Evolutionary conservation across 352 stramenopile genomes (phyloP), one percentile per base, ranked within the genome.

Genomic region (Pythium catenulatum): DNA sequence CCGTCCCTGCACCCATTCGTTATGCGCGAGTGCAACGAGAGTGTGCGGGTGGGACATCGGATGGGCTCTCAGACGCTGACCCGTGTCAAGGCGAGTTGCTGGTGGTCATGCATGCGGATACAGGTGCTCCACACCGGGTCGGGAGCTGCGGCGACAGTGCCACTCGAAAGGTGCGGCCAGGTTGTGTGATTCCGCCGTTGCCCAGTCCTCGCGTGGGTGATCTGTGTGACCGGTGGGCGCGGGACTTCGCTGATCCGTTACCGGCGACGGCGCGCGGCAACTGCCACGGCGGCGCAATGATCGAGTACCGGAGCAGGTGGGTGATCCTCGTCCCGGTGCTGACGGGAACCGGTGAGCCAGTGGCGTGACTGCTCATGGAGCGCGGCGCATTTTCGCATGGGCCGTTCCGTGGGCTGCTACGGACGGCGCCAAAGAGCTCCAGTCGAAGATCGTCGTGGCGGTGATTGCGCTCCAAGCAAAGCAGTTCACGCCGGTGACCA

Each of bases 311-410:
- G 21, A 83, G 72, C 1, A 72, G 79, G 32, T 86, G 63, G 15
- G 82, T 85, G 41, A 63, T 89, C 13, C 72, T 59, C 0, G 59
- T 79, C 0, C 36, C 86, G 4, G 74, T 87, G 25, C 41, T 34
- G 27, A 48, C 54, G 1, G 56, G 75, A 23, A 56, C 41, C 19
- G 34, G 72, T 0, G 65, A 66, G 21, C 13, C 21, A 0, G 65
- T 90, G 21, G 86, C 82, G 25, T 5, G 17, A 23, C 72, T 85
- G 34, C 25, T 91, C 5, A 46, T 89, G 65, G 45, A 88, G 0
- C 6, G 39, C 25, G 66, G 85, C 19, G 58, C 89, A 3, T 54
- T 87, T 6, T n/a, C 72, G 14, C 59, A 79, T 50, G 72, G 78
- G 0, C 82, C 78, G 1, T 87, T 87, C 43, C 46, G 81, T 13